These are phyloP conservation scores for Phanerodontia chrysosporium DNA, from an alignment of 768 basidiomycete genomes.

Conservation along the genomic window DNA sequence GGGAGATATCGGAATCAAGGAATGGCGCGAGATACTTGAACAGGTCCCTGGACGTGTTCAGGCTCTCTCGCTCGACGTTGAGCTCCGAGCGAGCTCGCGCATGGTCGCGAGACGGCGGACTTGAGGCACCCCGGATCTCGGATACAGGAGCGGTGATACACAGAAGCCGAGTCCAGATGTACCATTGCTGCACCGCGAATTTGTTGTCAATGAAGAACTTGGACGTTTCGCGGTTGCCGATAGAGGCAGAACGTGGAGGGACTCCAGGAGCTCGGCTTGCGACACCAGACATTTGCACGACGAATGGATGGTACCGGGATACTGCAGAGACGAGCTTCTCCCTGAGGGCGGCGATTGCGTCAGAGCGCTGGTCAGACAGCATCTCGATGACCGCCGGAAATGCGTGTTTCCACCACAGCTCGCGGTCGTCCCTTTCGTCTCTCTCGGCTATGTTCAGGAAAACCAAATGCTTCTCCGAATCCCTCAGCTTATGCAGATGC, in stretches of 20 bases:
- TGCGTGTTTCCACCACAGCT: slow-evolving; percentile 79
- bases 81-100: slow-evolving; percentile 65
- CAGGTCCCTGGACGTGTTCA: slow-evolving; percentile 76
- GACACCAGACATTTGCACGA: slow-evolving; percentile 72
- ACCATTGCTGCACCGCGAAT: slow-evolving; percentile 70
- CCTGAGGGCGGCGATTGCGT: slow-evolving; percentile 48
- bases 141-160: slow-evolving; percentile 73
- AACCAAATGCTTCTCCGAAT: slow-evolving; percentile 50
- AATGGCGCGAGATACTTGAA: slow-evolving; percentile 86
- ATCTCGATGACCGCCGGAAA: slow-evolving; percentile 61
- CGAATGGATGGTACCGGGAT: slow-evolving; percentile 64
- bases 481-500: slow-evolving; percentile 64
- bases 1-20: slow-evolving; percentile 78
- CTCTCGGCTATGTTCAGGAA: slow-evolving; percentile 73
- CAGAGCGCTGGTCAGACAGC: slow-evolving; percentile 45
- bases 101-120: slow-evolving; percentile 56
- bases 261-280: slow-evolving; percentile 18
- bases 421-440: slow-evolving; percentile 57
- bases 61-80: slow-evolving; percentile 76
- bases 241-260: slow-evolving; percentile 39
- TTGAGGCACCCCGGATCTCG: slow-evolving; percentile 48
- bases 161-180: slow-evolving; percentile 79
- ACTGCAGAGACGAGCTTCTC: slow-evolving; percentile 66
- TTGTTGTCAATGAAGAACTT: slow-evolving; percentile 55
- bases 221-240: slow-evolving; percentile 47